A percentile compares a stretch with the other conserved stretches of the same genome.
Evolutionary conservation across 2,329 filamentous ascomycete genomes (phyloP).

Genomic region (Neofusicoccum sp.): DNA sequence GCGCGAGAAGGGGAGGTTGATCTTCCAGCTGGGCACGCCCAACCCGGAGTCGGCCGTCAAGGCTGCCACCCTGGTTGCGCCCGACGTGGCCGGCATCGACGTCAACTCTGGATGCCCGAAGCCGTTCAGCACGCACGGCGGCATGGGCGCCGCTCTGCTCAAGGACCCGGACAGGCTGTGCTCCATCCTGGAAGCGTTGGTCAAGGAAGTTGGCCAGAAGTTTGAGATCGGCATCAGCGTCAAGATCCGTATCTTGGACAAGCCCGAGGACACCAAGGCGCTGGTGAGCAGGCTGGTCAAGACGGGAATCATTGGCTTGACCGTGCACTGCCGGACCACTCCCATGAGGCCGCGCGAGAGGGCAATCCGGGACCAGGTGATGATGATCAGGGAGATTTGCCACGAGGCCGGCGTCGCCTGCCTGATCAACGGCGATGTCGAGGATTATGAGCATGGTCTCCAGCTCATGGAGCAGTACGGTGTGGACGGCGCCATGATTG

Average conservation of each 20-base stretch:
- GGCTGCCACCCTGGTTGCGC: constrained; percentile 79
- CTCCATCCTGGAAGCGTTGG: constrained; percentile 78
- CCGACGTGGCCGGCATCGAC: constrained; percentile 89
- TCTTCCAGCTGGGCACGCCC: constrained; percentile 91
- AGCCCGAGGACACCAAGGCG: constrained; percentile 68
- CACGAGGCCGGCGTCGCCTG: constrained; percentile 84
- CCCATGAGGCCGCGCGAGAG: constrained; percentile 90
- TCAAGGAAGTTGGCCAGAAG: constrained; percentile 71
- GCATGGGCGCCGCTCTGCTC: constrained; percentile 92
- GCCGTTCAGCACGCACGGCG: constrained; percentile 87
- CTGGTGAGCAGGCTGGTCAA: constrained; percentile 75
- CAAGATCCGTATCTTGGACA: constrained; percentile 87
- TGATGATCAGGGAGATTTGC: constrained; percentile 79
- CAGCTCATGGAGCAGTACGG: constrained; percentile 72
- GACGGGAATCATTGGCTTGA: constrained; percentile 89
- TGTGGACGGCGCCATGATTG: constrained; percentile 97
- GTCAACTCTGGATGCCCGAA: constrained; percentile 99
- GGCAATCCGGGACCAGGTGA: constrained; percentile 80
- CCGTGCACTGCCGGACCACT: constrained; percentile 92
- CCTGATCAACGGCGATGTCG: constrained; percentile 93
- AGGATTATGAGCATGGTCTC: constrained; percentile 68
- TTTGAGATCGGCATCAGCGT: constrained; percentile 93
- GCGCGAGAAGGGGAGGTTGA: constrained; percentile 69
- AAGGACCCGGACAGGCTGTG: constrained; percentile 80
- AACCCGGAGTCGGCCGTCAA: constrained; percentile 78